phyloP scores from a whole-genome alignment of 23 red algal species.

The Gracilaria caudata region DNA sequence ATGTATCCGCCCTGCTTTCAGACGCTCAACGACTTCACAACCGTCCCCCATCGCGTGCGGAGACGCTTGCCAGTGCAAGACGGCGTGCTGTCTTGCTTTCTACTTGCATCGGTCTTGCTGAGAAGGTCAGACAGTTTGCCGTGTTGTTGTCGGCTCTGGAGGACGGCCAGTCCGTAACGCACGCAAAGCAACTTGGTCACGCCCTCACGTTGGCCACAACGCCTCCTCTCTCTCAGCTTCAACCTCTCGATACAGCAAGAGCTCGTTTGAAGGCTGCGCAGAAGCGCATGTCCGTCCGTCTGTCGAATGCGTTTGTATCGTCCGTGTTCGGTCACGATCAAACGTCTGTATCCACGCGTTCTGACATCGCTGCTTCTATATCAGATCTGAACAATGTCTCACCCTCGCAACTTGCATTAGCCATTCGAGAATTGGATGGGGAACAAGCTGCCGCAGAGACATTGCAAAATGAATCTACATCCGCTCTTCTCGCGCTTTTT shows the following conservation, averaged over 20 bases:
- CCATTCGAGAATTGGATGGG: slow-evolving; percentile 1
- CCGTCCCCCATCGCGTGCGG: neutral
- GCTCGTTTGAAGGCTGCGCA: neutral
- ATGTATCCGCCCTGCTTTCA: neutral
- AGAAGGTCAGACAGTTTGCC: slow-evolving; percentile 8
- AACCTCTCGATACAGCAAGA: neutral
- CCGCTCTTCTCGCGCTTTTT: slow-evolving; percentile 4
- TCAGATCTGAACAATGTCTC: slow-evolving; percentile 5
- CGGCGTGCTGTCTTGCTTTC: slow-evolving; percentile 29
- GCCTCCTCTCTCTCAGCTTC: neutral
- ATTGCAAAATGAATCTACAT: neutral
- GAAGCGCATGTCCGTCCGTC: neutral
- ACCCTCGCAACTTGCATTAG: slow-evolving; percentile 9
- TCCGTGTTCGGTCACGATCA: neutral
- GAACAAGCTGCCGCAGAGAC: neutral
- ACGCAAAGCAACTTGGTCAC: neutral
- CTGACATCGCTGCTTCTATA: neutral
- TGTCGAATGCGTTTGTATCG: neutral
- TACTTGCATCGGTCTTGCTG: slow-evolving; percentile 9
- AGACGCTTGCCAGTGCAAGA: neutral
- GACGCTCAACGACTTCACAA: neutral
- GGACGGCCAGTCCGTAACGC: neutral
- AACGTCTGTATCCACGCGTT: neutral
- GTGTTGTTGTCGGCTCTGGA: neutral
- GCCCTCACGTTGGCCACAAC: neutral